A percentile compares a stretch with the other conserved stretches of the same genome.
phyloP scores from a whole-genome alignment of 192 early-diverging fungal species.

The Backusella liffmaniae region DNA sequence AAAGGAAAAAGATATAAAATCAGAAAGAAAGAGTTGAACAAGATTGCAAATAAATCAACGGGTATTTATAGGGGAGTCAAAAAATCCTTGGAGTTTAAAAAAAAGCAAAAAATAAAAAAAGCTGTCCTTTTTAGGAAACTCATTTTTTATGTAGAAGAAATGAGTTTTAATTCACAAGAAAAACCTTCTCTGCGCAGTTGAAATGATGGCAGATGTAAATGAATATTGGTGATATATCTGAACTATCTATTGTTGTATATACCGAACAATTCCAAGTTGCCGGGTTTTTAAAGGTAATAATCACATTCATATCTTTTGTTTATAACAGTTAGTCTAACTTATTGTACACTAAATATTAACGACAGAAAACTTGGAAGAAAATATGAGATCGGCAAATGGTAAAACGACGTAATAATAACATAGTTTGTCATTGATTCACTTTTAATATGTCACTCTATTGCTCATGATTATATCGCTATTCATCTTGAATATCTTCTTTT shows the following conservation, averaged over 20 bases:
- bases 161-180: neutral
- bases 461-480: neutral
- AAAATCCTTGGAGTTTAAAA: neutral
- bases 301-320: neutral
- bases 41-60: neutral
- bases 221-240: too few species aligned
- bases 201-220: too few species aligned
- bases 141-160: neutral
- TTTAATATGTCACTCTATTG: neutral
- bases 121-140: neutral
- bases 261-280: too few species aligned
- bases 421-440: neutral
- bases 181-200: neutral
- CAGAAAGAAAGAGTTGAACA: neutral
- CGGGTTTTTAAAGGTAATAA: neutral
- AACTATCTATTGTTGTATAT: too few species aligned
- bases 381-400: neutral
- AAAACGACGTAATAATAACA: neutral
- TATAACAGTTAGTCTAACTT: neutral
- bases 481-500: neutral
- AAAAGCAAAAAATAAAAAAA: neutral
- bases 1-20: neutral
- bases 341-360: neutral
- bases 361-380: neutral
- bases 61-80: neutral